Evolutionary conservation across 371 early-diverging fungal genomes (phyloP).

Genomic region (Apophysomyces ossiformis): DNA sequence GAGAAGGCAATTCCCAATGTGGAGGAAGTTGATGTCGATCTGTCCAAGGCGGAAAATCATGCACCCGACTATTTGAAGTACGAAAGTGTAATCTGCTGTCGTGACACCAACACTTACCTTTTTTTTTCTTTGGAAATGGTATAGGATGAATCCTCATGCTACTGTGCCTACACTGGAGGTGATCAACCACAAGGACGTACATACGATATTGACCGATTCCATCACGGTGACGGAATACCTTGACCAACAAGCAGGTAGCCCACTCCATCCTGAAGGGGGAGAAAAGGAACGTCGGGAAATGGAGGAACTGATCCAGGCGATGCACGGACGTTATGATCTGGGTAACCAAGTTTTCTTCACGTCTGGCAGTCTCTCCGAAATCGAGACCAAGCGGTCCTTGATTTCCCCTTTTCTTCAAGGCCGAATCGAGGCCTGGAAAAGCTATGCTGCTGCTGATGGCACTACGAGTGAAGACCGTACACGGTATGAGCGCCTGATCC

Average conservation of each 20-base stretch:
- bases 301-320: constrained; percentile 27
- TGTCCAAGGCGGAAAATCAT: constrained; percentile 44
- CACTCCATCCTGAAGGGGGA: constrained; percentile 14
- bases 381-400: constrained; percentile 26
- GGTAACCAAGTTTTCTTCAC: constrained; percentile 44
- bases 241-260: constrained; percentile 21
- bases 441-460: constrained; percentile 18
- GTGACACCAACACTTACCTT: neutral
- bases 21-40: constrained; percentile 33
- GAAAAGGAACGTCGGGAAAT: constrained; percentile 3
- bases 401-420: constrained; percentile 33
- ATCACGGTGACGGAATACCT: constrained; percentile 29
- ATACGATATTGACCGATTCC: constrained; percentile 21
- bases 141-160: constrained; percentile 34
- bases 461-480: constrained; percentile 23
- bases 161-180: constrained; percentile 40
- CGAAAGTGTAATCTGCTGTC: neutral
- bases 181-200: constrained; percentile 14
- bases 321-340: constrained; percentile 37
- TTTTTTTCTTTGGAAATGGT: neutral
- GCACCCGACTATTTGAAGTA: constrained; percentile 34
- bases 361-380: constrained; percentile 28
- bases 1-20: constrained; percentile 30
- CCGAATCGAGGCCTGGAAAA: constrained; percentile 35
- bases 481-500: constrained; percentile 30